Conservation (phyloP, 2,329 filamentous ascomycete species). For the Fusarium sp. region DNA sequence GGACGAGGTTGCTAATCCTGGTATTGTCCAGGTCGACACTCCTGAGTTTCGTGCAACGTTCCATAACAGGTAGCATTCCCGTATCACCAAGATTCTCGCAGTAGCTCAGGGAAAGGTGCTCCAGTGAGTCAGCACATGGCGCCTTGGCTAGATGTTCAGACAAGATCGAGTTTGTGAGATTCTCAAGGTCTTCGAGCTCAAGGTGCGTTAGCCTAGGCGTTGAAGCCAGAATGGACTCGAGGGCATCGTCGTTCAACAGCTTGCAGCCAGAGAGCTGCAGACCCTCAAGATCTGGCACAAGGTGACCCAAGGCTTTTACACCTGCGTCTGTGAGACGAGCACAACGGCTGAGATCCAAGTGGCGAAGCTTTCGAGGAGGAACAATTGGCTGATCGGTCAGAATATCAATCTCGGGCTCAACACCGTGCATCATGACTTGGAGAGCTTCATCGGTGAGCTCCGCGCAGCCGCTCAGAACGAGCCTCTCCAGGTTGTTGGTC, state of each 20-base stretch:
- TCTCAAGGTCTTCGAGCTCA: slow-evolving; percentile 86
- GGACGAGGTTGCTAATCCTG: slow-evolving; percentile 84
- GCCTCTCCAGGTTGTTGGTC: slow-evolving; percentile 83
- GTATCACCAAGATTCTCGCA: slow-evolving; percentile 87
- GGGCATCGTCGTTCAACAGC: slow-evolving; percentile 77
- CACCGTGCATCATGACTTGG: slow-evolving; percentile 79
- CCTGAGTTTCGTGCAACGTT: slow-evolving; percentile 75
- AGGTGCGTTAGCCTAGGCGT: slow-evolving; percentile 84
- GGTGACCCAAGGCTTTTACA: slow-evolving; percentile 76
- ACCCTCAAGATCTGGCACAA: slow-evolving; percentile 83
- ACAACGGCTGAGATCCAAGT: slow-evolving; percentile 88
- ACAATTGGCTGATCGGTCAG: slow-evolving; percentile 82
- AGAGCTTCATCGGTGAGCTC: slow-evolving; percentile 83
- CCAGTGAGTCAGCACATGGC: slow-evolving; percentile 76
- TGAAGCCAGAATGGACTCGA: slow-evolving; percentile 79
- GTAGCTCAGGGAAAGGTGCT: slow-evolving; percentile 89
- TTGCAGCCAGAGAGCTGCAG: slow-evolving; percentile 84
- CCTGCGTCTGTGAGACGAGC: slow-evolving; percentile 77
- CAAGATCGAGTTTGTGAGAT: slow-evolving; percentile 80
- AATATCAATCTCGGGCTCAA: slow-evolving; percentile 81
- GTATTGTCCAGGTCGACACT: slow-evolving; percentile 94
- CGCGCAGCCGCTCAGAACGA: slow-evolving; percentile 83
- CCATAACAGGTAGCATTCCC: slow-evolving; percentile 86
- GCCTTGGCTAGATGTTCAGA: slow-evolving; percentile 79
- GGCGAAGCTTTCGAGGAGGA: slow-evolving; percentile 80